Base-by-base conservation (phyloP, 805 yeast genomes). In the Ogataea kodamae region DNA sequence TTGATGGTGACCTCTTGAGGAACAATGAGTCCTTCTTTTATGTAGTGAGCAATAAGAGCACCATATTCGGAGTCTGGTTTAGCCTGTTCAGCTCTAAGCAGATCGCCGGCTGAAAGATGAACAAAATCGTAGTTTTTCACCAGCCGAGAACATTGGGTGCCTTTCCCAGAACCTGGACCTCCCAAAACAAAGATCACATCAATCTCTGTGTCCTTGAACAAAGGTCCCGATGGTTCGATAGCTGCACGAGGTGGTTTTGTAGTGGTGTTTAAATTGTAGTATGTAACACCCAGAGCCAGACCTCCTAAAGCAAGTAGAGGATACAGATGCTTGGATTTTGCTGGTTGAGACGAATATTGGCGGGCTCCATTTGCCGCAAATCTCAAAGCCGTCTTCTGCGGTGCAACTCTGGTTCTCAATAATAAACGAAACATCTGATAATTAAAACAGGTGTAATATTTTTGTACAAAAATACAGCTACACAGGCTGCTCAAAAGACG, bases 141-240 rank as follows among this genome's bases (percentile, higher is more conserved):
- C 37, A 90, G 70, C 54, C 77, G 84, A 19, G 80, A 81, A 67
- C 97, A 86, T 62, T 90, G 98, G 1, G 98, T 90, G 37, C 98
- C 97, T 57, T 92, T 92, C 26, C 98, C 97, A 18, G 95, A 85
- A 13, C 97, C 97, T 5, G 97, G 97, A 3, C 97, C 97, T 26
- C 98, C 98, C 19, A 90, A 74, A 12, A 90, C 96, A 59, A 86
- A 90, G 17, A 89, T 71, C 4, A 90, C 95, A 17, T 84, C 76
- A 18, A 84, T 78, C 36, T 85, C 79, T 23, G 77, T 76, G 2
- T 72, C 70, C 7, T 72, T 62, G 55, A 84, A 84, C 0, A 46
- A 30, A 11, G 51, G 49, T 6, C 43, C 38, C 18, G 43, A 40
- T 28, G 64, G 61, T 35, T 62, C 67, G n/a, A 57, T 33, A 9